Percentiles rank a stretch among this genome's conserved stretches.
Evolutionary conservation across 305 asterid species (phyloP).

Genomic region (Fraxinus albicans): DNA sequence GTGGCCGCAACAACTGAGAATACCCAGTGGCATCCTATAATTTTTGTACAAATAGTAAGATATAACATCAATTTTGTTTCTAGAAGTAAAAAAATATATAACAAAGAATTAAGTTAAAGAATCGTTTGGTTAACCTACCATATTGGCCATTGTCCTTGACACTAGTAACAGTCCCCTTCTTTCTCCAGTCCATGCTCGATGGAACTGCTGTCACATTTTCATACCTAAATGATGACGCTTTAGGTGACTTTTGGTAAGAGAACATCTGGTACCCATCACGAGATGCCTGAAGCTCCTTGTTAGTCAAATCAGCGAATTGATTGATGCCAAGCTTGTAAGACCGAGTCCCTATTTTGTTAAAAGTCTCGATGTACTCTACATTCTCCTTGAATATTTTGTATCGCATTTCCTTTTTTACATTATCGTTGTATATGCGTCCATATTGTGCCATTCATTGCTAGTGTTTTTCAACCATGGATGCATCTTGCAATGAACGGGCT

Average conservation of each 20-base stretch:
- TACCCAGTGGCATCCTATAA: too few species aligned
- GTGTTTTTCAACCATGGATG: slow-evolving; percentile 25
- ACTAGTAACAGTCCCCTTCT: slow-evolving; percentile 52
- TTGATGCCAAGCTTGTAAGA: slow-evolving; percentile 36
- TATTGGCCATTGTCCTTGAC: slow-evolving; percentile 52
- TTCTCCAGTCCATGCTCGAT: slow-evolving; percentile 45
- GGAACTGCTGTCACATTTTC: slow-evolving; percentile 36
- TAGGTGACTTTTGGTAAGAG: not conserved
- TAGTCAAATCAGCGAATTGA: slow-evolving; percentile 36
- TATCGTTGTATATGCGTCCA: slow-evolving; percentile 32
- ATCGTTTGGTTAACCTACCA: slow-evolving; percentile 21
- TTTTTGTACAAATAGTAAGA: too few species aligned
- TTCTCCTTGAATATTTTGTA: slow-evolving; percentile 31
- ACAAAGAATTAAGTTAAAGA: too few species aligned
- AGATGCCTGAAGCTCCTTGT: slow-evolving; percentile 35
- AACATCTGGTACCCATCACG: slow-evolving; percentile 29
- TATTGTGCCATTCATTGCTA: slow-evolving; percentile 30
- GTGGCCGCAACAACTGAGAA: too few species aligned
- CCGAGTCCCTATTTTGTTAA: slow-evolving; percentile 20
- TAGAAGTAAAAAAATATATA: too few species aligned
- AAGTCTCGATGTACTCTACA: slow-evolving; percentile 31
- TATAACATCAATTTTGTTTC: too few species aligned
- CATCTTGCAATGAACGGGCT: slow-evolving; percentile 23
- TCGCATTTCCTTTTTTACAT: slow-evolving; percentile 32
- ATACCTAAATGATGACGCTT: slow-evolving; percentile 29